Percentiles rank a stretch among this genome's conserved stretches.
phyloP scores from a whole-genome alignment of 768 basidiomycete genomes.

The Trametes elegans region DNA sequence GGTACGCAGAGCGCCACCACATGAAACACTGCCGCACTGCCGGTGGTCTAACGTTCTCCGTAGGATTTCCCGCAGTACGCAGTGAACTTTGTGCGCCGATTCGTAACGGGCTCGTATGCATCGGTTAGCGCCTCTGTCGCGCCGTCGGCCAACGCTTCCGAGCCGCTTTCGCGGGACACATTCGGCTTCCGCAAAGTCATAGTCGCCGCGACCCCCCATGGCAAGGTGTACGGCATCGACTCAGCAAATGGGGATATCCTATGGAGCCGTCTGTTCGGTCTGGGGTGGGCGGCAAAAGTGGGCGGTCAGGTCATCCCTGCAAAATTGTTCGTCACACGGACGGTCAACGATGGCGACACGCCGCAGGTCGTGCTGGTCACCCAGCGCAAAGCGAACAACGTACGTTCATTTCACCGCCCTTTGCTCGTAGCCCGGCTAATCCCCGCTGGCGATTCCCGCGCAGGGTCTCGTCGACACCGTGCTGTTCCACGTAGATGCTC shows the following conservation, averaged over 20 bases:
- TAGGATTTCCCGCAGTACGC: conserved; percentile 74
- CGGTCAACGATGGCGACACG: conserved; percentile 42
- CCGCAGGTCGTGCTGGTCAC: conserved; percentile 64
- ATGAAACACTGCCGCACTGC: no score
- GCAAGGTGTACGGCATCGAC: conserved; percentile 82
- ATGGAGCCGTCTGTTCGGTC: conserved; percentile 78
- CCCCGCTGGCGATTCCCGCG: no score
- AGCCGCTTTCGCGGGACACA: conserved; percentile 58
- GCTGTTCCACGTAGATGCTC: conserved; percentile 70
- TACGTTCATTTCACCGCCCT: conserved; percentile 33
- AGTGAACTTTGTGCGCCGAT: conserved; percentile 63
- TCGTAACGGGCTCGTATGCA: conserved; percentile 65
- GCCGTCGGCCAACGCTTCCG: conserved; percentile 33
- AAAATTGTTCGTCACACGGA: conserved; percentile 57
- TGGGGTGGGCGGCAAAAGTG: conserved; percentile 60
- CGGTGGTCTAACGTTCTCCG: background rate
- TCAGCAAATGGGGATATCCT: conserved; percentile 72
- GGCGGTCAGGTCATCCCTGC: conserved; percentile 57
- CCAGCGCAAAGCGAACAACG: conserved; percentile 61
- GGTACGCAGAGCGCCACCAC: conserved; percentile 37
- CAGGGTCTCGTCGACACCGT: conserved; percentile 70
- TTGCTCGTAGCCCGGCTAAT: background rate
- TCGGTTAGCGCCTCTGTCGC: conserved; percentile 42
- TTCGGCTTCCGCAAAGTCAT: conserved; percentile 89
- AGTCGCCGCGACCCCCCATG: conserved; percentile 64